phyloP scores from a whole-genome alignment of 2,329 filamentous ascomycete species.

The Microascus cirrosus region DNA sequence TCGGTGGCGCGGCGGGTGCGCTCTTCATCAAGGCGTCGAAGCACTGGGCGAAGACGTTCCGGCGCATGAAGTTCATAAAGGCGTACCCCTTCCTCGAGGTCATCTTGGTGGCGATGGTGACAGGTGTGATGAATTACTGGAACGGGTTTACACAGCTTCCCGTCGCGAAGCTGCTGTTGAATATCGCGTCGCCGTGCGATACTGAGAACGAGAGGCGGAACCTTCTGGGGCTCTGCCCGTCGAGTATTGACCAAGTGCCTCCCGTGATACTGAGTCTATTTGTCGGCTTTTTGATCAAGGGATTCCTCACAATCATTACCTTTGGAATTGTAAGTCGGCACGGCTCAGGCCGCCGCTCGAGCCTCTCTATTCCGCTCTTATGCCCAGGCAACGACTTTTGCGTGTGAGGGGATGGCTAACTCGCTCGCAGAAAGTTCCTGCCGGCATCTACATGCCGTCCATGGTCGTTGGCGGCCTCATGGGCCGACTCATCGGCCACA shows the following conservation, averaged over 20 bases:
- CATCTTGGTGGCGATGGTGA: slow-evolving; percentile 72
- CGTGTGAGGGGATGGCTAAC: not conserved
- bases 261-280: slow-evolving; percentile 60
- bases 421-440: slow-evolving; percentile 63
- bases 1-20: slow-evolving; percentile 78
- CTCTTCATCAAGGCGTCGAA: slow-evolving; percentile 94
- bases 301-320: slow-evolving; percentile 75
- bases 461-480: slow-evolving; percentile 96
- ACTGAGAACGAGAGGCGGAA: slow-evolving; percentile 52
- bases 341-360: not conserved
- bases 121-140: slow-evolving; percentile 84
- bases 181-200: slow-evolving; percentile 81
- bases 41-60: slow-evolving; percentile 81
- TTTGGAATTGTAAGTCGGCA: slow-evolving; percentile 63
- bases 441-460: slow-evolving; percentile 94
- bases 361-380: too few species aligned
- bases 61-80: slow-evolving; percentile 72
- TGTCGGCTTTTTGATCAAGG: slow-evolving; percentile 80
- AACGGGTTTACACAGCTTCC: slow-evolving; percentile 81
- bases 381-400: not conserved
- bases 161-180: slow-evolving; percentile 82
- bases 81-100: slow-evolving; percentile 78
- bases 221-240: slow-evolving; percentile 67
- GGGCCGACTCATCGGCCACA: slow-evolving; percentile 77
- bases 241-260: slow-evolving; percentile 63